These are phyloP conservation scores for Benincasa hispida DNA, from an alignment of 306 rosid species.

Conservation along the genomic window DNA sequence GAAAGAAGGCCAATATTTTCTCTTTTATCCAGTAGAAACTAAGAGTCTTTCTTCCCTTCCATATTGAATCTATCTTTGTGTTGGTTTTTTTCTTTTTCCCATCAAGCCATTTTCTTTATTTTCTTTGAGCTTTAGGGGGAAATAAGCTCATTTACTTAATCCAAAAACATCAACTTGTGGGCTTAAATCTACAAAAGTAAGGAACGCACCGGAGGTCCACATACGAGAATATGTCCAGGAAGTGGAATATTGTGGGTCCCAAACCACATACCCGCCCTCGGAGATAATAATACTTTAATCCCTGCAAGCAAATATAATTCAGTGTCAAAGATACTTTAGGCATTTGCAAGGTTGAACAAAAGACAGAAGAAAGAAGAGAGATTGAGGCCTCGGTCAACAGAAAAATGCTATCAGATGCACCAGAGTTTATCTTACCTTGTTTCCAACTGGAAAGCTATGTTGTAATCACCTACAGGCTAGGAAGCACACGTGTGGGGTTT, in stretches of 20 bases:
- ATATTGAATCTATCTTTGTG: not conserved
- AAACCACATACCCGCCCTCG: slow-evolving; percentile 64
- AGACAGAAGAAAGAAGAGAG: not conserved
- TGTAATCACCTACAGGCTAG: too few relatives aligned
- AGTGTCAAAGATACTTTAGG: not conserved
- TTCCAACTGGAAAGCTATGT: too few relatives aligned
- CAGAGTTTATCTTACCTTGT: too few relatives aligned
- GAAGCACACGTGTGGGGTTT: too few relatives aligned
- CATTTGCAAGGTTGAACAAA: not conserved
- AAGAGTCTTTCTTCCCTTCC: not conserved
- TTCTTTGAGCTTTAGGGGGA: not conserved
- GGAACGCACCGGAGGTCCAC: slow-evolving; percentile 87
- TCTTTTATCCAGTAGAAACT: not conserved
- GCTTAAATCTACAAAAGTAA: slow-evolving; percentile 2
- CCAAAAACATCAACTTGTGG: not conserved
- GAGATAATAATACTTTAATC: slow-evolving; percentile 56
- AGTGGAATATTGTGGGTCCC: slow-evolving; percentile 58
- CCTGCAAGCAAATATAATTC: slow-evolving; percentile 32
- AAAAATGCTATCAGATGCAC: too few relatives aligned
- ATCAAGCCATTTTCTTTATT: not conserved
- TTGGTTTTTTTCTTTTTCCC: not conserved
- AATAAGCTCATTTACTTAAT: not conserved
- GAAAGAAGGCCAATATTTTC: not conserved
- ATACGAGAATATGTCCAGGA: slow-evolving; percentile 77
- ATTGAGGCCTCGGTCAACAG: not conserved